Percentiles rank a stretch among this genome's conserved stretches.
Conservation (phyloP, 176 grass and related monocot species). For the Coix lacrymajobi region DNA sequence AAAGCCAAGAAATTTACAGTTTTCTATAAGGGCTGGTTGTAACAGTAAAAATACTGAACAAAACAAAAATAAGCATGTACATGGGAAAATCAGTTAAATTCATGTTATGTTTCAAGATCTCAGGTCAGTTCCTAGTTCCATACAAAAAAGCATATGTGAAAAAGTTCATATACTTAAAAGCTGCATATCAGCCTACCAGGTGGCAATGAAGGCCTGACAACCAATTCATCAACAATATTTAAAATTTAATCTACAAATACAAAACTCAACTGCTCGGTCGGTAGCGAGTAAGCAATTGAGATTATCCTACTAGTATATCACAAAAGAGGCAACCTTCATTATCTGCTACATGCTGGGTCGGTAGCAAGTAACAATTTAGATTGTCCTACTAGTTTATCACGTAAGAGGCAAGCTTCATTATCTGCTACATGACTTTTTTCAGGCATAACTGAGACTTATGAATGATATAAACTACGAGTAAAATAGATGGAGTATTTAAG, state of each 20-base stretch:
- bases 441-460: not conserved
- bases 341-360: not conserved
- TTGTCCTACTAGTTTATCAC: not conserved
- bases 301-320: not conserved
- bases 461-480: not conserved
- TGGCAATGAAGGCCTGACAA: not conserved
- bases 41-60: not conserved
- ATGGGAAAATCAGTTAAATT: not conserved
- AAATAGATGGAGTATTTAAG: not conserved
- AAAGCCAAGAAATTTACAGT: not conserved
- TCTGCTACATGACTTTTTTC: not conserved
- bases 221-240: constrained; percentile 1
- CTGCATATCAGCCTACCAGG: not conserved
- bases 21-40: not conserved
- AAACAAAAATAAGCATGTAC: not conserved
- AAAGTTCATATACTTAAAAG: not conserved
- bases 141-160: not conserved
- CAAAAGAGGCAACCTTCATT: not conserved
- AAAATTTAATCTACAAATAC: not conserved
- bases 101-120: not conserved
- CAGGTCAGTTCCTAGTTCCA: not conserved
- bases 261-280: not conserved
- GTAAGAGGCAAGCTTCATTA: not conserved
- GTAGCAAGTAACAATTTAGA: not conserved
- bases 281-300: not conserved